A percentile compares a stretch with the other conserved stretches of the same genome.
Evolutionary conservation across 306 rosid genomes (phyloP).

Genomic region (Vigna radiata): DNA sequence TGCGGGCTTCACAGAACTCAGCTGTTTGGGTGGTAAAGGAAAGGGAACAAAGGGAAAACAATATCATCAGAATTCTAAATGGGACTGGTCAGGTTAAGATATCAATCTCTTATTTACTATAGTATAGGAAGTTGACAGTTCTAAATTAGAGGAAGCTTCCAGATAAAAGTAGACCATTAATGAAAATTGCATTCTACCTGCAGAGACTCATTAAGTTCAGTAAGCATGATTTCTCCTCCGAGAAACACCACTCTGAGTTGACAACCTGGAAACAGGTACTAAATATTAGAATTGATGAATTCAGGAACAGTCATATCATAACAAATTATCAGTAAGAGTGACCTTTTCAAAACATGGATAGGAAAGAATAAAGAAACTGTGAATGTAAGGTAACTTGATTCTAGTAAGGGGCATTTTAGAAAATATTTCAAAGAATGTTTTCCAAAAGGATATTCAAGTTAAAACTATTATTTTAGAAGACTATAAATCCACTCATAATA

Average conservation of each 20-base stretch:
- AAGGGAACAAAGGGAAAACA: slow-evolving; percentile 93
- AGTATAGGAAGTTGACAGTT: slow-evolving; percentile 49
- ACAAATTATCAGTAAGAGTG: slow-evolving; percentile 23
- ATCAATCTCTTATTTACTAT: slow-evolving; percentile 61
- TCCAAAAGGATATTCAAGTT: slow-evolving; percentile 22
- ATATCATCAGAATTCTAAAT: slow-evolving; percentile 81
- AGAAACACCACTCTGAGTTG: slow-evolving; percentile 55
- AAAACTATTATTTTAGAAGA: slow-evolving; percentile 1
- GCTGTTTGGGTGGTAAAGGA: slow-evolving; percentile 98
- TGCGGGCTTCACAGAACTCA: slow-evolving; percentile 97
- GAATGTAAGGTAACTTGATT: slow-evolving; percentile 10
- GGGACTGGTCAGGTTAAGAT: slow-evolving; percentile 86
- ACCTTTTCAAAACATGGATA: background rate
- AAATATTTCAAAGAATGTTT: background rate
- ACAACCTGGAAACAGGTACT: slow-evolving; percentile 50
- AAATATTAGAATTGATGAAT: slow-evolving; percentile 37
- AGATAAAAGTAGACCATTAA: slow-evolving; percentile 51
- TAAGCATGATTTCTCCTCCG: slow-evolving; percentile 65
- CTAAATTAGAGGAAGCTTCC: slow-evolving; percentile 49
- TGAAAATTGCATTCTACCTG: slow-evolving; percentile 54
- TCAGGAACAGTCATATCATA: background rate
- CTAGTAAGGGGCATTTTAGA: background rate
- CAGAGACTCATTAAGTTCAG: slow-evolving; percentile 44
- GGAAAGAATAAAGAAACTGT: slow-evolving; percentile 19
- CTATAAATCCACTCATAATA: background rate